Base-by-base conservation (phyloP, 345 rosid genomes). In the Acer negundo region DNA sequence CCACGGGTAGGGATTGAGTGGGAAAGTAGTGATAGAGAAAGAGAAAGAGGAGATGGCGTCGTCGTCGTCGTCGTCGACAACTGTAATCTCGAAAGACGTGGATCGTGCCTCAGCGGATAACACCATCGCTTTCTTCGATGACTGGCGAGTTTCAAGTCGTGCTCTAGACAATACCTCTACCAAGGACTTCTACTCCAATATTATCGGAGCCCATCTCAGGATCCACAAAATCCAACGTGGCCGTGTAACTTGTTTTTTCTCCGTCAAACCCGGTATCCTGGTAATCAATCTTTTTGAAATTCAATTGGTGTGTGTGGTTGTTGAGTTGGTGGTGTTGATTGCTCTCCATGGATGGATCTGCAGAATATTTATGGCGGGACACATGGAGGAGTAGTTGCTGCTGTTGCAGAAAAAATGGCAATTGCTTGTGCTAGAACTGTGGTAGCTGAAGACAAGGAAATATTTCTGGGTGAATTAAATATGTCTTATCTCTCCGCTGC, bases 371-470 rank as follows among this genome's bases (percentile, higher is more conserved):
- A 35, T 67, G 85, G 80, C 40, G 91, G 91, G 62, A 47, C 89
- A 59, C 95, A 90, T 62, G 98, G 98, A 64, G 98, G 94, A 59
- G 83, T 89, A 3, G 82, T 90, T 2, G 97, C 88, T 35, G 89
- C 97, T 17, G 51, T 92, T 35, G 84, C 92, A 1, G 94, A 94
- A 82, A 88, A 93, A 79, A 79, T 92, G 69, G 76, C 94, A 4
- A 77, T 85, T 73, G 97, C 89, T 62, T 89, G 93, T 19, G 94
- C 87, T 40, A 91, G 87, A 79, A 89, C 94, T 0, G 84, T 88
- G 2, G 90, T 90, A 59, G 77, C 73, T 6, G 86, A 86, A 82
- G 93, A 89, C 62, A 93, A 82, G 77, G 82, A 81, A 0, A 75
- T 90, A 44, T 89, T 92, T 62, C 91, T 89, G 4, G 97, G 92